Evolutionary conservation across 2,329 filamentous ascomycete genomes (phyloP), one percentile per base, ranked within the genome.

Genomic region (Coniella vitis): DNA sequence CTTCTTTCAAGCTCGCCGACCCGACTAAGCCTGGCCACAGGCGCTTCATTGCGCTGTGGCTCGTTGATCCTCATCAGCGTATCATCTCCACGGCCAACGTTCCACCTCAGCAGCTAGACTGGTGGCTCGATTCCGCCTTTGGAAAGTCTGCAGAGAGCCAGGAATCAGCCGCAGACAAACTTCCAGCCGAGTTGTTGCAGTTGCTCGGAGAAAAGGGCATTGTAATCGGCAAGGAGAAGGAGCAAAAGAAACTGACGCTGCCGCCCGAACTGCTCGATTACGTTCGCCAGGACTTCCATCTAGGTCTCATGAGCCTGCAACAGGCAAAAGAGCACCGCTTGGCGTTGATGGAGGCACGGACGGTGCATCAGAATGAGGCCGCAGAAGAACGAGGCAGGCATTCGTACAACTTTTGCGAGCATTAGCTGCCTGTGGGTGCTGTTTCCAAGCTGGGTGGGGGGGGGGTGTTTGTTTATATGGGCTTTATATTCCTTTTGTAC

Each of bases 21-120:
- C 61, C 60, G 3, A 70, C 72, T 0, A 70, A 66, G 17, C 69
- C 76, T 0, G 81, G 81, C 2, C 75, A 83, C 55, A 69, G 78
- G 16, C 78, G 78, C 58, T 76, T 83, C 41, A 63, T 84, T 3
- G 77, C 75, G 0, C 63, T 84, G 9, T 84, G 77, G 58, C 69
- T 84, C 2, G 73, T 85, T 2, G 78, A 84, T 57, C 81, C 81
- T 0, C 56, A 70, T 17, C 55, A 67, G 1, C 70, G 69, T 1
- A 47, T 73, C 63, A 61, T 70, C 48, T 67, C 65, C 1, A 72
- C 70, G 9, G 65, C 66, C 25, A 72, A 71, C 22, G 66, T 72
- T n/a, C 68, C 69, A 17, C 69, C 69, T 2, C 69, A 73, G 59
- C 69, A 68, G 56, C 54, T 52, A 14, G 49, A 63, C 32, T 72